Conservation (phyloP, 257 asterid species). For the Sherardia arvensis region DNA sequence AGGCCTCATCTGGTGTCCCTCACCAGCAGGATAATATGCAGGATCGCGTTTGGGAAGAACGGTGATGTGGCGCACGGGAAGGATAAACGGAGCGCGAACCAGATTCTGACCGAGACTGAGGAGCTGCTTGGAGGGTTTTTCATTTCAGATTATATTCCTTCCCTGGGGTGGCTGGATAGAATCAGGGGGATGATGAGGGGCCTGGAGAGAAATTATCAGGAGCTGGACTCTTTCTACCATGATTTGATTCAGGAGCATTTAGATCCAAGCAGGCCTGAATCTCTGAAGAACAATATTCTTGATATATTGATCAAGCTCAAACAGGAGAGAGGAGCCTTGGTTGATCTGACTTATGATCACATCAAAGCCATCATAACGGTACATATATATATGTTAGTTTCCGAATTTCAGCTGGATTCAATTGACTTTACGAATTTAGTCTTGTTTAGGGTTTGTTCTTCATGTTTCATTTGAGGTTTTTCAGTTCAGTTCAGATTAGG, state of each 20-base stretch:
- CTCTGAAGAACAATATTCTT: slow-evolving; percentile 4
- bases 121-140: slow-evolving; percentile 13
- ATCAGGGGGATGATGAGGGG: slow-evolving; percentile 9
- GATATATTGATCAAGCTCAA: background rate
- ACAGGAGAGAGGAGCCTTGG: background rate
- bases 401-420: background rate
- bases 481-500: too few relatives aligned
- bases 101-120: slow-evolving; percentile 1
- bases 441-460: too few relatives aligned
- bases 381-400: too few relatives aligned
- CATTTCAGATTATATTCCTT: slow-evolving; percentile 15
- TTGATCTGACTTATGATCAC: background rate
- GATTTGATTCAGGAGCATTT: slow-evolving; percentile 15
- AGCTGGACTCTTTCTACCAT: slow-evolving; percentile 12
- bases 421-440: background rate
- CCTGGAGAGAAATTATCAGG: slow-evolving; percentile 11
- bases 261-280: background rate
- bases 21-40: background rate
- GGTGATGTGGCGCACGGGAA: background rate
- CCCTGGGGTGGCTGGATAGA: slow-evolving; percentile 15
- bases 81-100: background rate
- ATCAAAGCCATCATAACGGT: slow-evolving; percentile 3
- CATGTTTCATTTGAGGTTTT: too few relatives aligned
- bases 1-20: background rate
- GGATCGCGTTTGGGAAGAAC: background rate